Evolutionary conservation across 805 yeast genomes (phyloP).

Genomic region (Yamadazyma insecticola): DNA sequence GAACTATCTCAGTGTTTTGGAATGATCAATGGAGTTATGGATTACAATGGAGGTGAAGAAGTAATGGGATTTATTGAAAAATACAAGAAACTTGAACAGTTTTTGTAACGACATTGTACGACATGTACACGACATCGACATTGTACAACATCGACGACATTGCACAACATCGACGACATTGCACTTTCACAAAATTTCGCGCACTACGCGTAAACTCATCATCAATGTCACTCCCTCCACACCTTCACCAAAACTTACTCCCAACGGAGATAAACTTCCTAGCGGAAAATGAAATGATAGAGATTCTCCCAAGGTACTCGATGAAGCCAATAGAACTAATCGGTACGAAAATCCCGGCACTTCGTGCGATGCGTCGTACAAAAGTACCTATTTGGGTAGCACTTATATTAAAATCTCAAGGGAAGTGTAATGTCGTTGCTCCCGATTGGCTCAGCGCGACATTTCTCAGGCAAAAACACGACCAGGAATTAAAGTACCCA

Average conservation of each 20-base stretch:
- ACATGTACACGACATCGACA: too few relatives aligned
- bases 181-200: too few relatives aligned
- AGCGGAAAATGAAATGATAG: conserved; percentile 73
- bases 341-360: conserved; percentile 54
- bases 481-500: conserved; percentile 57
- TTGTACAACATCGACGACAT: too few relatives aligned
- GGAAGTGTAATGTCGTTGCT: conserved; percentile 77
- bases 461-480: conserved; percentile 52
- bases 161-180: too few relatives aligned
- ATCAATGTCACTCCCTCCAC: conserved; percentile 59
- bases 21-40: conserved; percentile 7
- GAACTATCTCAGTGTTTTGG: conserved; percentile 13
- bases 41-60: too few relatives aligned
- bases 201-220: too few relatives aligned
- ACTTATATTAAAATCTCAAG: conserved; percentile 73
- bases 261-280: conserved; percentile 79
- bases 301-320: conserved; percentile 74
- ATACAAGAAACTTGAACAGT: too few relatives aligned
- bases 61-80: too few relatives aligned
- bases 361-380: conserved; percentile 64
- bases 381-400: conserved; percentile 88
- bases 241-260: conserved; percentile 51
- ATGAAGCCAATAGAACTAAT: conserved; percentile 62
- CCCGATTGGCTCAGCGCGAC: conserved; percentile 76
- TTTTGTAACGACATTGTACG: too few relatives aligned